Evolutionary conservation across 169 alveolate genomes (phyloP).

Genomic region (Plasmodium billcollinsi): DNA sequence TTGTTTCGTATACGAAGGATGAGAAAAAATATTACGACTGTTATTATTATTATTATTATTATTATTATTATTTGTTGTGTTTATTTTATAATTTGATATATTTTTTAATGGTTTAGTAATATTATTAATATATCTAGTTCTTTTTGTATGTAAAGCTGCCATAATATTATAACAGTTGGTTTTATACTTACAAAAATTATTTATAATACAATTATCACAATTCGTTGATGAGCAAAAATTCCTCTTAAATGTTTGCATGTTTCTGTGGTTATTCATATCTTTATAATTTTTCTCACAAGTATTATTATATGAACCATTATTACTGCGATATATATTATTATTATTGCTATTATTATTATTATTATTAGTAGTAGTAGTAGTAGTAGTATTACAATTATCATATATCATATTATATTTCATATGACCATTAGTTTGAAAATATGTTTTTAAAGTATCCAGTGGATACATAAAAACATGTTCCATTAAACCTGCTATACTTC

Average conservation of each 20-base stretch:
- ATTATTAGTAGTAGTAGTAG: too few relatives aligned
- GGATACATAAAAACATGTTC: slow-evolving; percentile 98
- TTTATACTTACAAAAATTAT: slow-evolving; percentile 33
- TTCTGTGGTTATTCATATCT: not conserved
- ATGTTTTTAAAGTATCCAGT: slow-evolving; percentile 94
- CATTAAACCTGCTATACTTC: slow-evolving; percentile 98
- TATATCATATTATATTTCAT: slow-evolving; percentile 11
- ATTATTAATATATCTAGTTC: not conserved
- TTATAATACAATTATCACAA: slow-evolving; percentile 40
- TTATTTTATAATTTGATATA: slow-evolving; percentile 9
- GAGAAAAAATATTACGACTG: not conserved
- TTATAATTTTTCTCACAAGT: not conserved
- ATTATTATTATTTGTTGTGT: slow-evolving; percentile 2
- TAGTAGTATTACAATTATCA: slow-evolving; percentile 14
- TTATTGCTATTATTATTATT: not conserved
- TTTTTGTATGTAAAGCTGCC: slow-evolving; percentile 8
- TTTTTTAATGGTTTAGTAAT: not conserved
- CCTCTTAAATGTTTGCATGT: slow-evolving; percentile 24
- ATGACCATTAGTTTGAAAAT: slow-evolving; percentile 86
- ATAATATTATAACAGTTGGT: slow-evolving; percentile 23
- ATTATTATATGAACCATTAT: slow-evolving; percentile 1
- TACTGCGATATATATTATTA: not conserved
- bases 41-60: not conserved
- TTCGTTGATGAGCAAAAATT: slow-evolving; percentile 26
- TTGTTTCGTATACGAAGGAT: too few relatives aligned